A percentile compares a stretch with the other conserved stretches of the same genome.
Evolutionary conservation across 2,329 filamentous ascomycete species (phyloP).

Genomic region (Neofusicoccum sp.): DNA sequence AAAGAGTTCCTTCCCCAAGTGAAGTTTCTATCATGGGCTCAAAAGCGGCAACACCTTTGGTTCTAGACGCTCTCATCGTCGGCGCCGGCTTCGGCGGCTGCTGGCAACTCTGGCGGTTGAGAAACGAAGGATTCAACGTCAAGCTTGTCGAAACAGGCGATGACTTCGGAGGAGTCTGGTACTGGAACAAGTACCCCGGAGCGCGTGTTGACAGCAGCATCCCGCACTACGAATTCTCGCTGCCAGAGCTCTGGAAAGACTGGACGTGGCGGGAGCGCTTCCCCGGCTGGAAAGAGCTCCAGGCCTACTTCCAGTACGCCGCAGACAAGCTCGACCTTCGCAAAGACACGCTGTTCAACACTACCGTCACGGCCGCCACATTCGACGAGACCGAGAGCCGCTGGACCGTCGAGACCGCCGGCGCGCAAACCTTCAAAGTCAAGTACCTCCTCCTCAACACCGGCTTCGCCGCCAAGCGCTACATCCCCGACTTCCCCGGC

Average conservation of each 20-base stretch:
- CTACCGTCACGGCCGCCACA: slow-evolving; percentile 35
- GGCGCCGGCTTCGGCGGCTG: slow-evolving; percentile 34
- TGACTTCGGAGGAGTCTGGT: slow-evolving; percentile 33
- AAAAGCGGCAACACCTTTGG: background rate
- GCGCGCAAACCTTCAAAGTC: slow-evolving; percentile 27
- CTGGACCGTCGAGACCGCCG: slow-evolving; percentile 37
- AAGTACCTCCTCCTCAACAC: slow-evolving; percentile 36
- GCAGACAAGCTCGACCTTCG: slow-evolving; percentile 37
- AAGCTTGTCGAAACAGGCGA: slow-evolving; percentile 29
- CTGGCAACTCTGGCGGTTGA: slow-evolving; percentile 32
- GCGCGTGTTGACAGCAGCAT: slow-evolving; percentile 20
- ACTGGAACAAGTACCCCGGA: slow-evolving; percentile 35
- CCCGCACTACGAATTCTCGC: slow-evolving; percentile 35
- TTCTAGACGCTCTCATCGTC: slow-evolving; percentile 30
- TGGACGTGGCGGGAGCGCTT: slow-evolving; percentile 43
- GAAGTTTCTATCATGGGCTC: too few relatives aligned
- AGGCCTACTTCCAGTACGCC: slow-evolving; percentile 39
- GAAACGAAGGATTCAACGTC: slow-evolving; percentile 29
- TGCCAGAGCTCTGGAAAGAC: slow-evolving; percentile 31
- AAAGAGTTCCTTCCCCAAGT: too few relatives aligned
- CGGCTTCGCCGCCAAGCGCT: slow-evolving; percentile 36
- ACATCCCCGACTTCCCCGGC: slow-evolving; percentile 37
- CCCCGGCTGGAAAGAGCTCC: slow-evolving; percentile 36
- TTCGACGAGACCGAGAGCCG: slow-evolving; percentile 34
- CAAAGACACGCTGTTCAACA: slow-evolving; percentile 46